Evolutionary conservation across 495 filamentous ascomycete genomes (phyloP), one percentile per base, ranked within the genome.

Genomic region (Usnea hakonensis): DNA sequence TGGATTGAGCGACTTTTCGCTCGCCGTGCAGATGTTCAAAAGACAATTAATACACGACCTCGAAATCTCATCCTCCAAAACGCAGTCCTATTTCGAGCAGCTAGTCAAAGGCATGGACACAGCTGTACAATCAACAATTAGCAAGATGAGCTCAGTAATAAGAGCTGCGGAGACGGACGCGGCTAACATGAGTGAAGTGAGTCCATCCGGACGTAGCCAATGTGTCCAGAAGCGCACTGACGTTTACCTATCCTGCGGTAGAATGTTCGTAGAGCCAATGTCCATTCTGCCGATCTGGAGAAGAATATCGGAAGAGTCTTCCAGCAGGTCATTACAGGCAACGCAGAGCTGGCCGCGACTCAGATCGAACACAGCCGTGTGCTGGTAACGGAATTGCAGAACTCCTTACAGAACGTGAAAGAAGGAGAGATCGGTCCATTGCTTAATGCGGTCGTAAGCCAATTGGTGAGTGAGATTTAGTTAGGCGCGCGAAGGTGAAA

Each of bases 1-100:
- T 17, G 71, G 73, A 23, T 65, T 75, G 50, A 37, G 68, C 55
- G 65, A 64, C 9, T 83, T 83, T 58, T 48, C 71, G 21, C 58
- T 73, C 36, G 64, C 69, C 14, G 69, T 73, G 7, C 64, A 74
- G 11, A 38, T 26, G 1, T 68, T 82, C 48, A 74, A 74, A 52
- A 48, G 58, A 8, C 73, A 66, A 40, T 41, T 79, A 13, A 33
- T 64, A 2, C 58, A 50, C 10, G 78, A 81, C 13, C 30, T 83
- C 44, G 73, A 75, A n/a, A 57, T 63, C 13, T 76, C 74, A 8
- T 68, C 67, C 0, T 69, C 65, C 6, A 30, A 65, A 6, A 68
- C 75, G 9, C 69, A 71, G 32, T 61, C 52, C 14, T 67, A 64
- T 4, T 62, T 82, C 23, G 61, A 58, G 5, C 69, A 61, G 0